phyloP scores from a whole-genome alignment of 2,329 filamentous ascomycete species.

The Ciborinia camelliae region DNA sequence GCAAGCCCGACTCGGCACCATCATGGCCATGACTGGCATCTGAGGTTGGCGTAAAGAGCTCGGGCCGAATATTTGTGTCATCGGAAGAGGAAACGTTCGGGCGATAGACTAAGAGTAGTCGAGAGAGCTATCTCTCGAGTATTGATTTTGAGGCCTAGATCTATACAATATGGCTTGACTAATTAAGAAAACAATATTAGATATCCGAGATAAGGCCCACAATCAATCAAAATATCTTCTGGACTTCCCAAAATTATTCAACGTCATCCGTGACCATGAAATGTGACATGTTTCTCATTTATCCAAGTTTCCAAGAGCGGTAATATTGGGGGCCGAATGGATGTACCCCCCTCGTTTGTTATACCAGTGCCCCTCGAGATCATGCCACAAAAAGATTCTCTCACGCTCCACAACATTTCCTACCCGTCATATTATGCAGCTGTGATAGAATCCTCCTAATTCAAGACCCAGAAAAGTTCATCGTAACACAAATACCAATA shows the following conservation, averaged over 20 bases:
- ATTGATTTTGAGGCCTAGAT: not conserved
- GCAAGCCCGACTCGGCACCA: not conserved
- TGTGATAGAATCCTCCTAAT: conserved; percentile 9
- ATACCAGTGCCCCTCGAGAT: conserved; percentile 7
- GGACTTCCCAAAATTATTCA: not conserved
- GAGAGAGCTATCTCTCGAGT: not conserved
- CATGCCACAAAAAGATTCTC: conserved; percentile 10
- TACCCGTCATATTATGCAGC: conserved; percentile 11
- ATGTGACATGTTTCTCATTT: conserved; percentile 12
- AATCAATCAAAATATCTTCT: not conserved
- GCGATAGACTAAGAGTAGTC: not conserved
- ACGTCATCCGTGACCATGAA: conserved; percentile 1
- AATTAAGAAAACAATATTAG: not conserved
- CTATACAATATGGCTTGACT: not conserved
- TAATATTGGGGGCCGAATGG: conserved; percentile 14
- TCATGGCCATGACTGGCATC: not conserved
- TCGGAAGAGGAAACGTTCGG: not conserved
- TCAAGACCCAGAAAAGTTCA: conserved; percentile 6
- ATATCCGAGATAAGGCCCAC: not conserved
- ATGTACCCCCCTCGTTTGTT: conserved; percentile 8
- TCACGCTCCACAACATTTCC: conserved; percentile 7
- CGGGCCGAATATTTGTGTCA: not conserved
- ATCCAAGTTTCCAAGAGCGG: not conserved
- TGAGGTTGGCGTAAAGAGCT: not conserved
- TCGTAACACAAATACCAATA: conserved; percentile 9